phyloP scores from a whole-genome alignment of 2,329 filamentous ascomycete genomes.

The Myriangium duriaei region DNA sequence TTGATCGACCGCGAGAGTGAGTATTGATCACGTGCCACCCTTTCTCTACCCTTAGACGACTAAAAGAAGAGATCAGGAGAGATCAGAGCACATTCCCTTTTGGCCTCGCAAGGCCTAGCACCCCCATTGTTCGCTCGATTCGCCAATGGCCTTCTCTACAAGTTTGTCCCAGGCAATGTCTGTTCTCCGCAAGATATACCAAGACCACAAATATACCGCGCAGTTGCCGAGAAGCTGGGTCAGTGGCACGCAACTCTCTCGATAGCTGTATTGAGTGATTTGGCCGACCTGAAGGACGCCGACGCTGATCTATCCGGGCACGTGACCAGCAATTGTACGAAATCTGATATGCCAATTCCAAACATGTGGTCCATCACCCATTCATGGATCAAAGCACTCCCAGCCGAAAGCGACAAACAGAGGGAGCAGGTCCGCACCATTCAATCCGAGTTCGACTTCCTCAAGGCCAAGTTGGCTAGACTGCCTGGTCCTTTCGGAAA shows the following conservation, averaged over 20 bases:
- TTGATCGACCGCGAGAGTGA: slow-evolving; percentile 86
- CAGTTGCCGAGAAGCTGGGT: slow-evolving; percentile 70
- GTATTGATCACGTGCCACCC: slow-evolving; percentile 25
- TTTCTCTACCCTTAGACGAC: background rate
- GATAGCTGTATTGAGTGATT: slow-evolving; percentile 35
- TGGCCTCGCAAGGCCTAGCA: slow-evolving; percentile 71
- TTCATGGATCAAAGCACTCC: slow-evolving; percentile 85
- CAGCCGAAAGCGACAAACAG: slow-evolving; percentile 57
- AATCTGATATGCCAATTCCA: slow-evolving; percentile 30
- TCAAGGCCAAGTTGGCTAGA: slow-evolving; percentile 60
- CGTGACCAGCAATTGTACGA: slow-evolving; percentile 17
- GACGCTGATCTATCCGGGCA: slow-evolving; percentile 16
- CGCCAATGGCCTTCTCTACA: slow-evolving; percentile 90
- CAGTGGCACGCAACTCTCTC: slow-evolving; percentile 79
- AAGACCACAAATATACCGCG: slow-evolving; percentile 61
- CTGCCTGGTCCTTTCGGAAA: slow-evolving; percentile 64
- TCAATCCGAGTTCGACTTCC: slow-evolving; percentile 59
- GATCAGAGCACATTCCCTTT: slow-evolving; percentile 63
- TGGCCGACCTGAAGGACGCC: slow-evolving; percentile 13
- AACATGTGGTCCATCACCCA: slow-evolving; percentile 94
- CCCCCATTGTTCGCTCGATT: slow-evolving; percentile 83
- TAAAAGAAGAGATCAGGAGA: slow-evolving; percentile 35
- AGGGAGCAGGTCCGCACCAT: slow-evolving; percentile 53
- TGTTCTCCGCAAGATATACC: slow-evolving; percentile 72
- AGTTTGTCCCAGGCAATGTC: slow-evolving; percentile 70